phyloP scores from a whole-genome alignment of 768 basidiomycete genomes.

The Botryobasidium botryosum region DNA sequence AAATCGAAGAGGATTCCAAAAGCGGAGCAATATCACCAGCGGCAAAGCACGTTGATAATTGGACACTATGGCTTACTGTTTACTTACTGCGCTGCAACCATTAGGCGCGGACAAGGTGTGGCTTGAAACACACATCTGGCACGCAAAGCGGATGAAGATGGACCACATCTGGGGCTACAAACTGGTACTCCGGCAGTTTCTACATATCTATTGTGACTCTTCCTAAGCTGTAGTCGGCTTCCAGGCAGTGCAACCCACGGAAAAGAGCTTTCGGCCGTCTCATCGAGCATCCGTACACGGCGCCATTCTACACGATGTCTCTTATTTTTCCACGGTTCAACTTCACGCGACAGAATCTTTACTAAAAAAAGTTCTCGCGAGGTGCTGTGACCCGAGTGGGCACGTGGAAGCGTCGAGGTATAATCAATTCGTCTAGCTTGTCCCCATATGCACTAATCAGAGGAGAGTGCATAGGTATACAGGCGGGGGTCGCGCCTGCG shows the following conservation, averaged over 20 bases:
- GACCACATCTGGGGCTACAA: slow-evolving; percentile 82
- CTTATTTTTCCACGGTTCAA: slow-evolving; percentile 65
- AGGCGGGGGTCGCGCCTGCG: slow-evolving; percentile 45
- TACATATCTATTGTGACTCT: neutral
- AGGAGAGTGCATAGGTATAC: slow-evolving; percentile 39
- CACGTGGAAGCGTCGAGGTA: slow-evolving; percentile 45
- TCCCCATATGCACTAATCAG: too few species aligned
- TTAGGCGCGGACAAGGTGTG: slow-evolving; percentile 63
- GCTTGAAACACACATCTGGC: slow-evolving; percentile 96
- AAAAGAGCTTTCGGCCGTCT: slow-evolving; percentile 83
- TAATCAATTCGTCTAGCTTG: slow-evolving; percentile 7
- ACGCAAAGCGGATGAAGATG: slow-evolving; percentile 95
- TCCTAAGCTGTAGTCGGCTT: neutral
- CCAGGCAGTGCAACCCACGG: slow-evolving; percentile 72
- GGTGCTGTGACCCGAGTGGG: slow-evolving; percentile 48
- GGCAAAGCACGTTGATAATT: slow-evolving; percentile 43
- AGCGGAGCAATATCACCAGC: slow-evolving; percentile 42
- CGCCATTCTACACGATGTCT: slow-evolving; percentile 79
- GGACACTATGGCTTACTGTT: neutral
- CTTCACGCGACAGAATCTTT: slow-evolving; percentile 44
- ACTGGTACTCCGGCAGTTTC: slow-evolving; percentile 20
- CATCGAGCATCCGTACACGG: slow-evolving; percentile 76
- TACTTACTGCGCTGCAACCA: neutral
- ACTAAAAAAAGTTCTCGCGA: slow-evolving; percentile 34
- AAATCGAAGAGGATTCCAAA: slow-evolving; percentile 39